Evolutionary conservation across 148 eudicot genomes (phyloP), one percentile per base, ranked within the genome.

Genomic region (Amaranthus hypochondriacus): DNA sequence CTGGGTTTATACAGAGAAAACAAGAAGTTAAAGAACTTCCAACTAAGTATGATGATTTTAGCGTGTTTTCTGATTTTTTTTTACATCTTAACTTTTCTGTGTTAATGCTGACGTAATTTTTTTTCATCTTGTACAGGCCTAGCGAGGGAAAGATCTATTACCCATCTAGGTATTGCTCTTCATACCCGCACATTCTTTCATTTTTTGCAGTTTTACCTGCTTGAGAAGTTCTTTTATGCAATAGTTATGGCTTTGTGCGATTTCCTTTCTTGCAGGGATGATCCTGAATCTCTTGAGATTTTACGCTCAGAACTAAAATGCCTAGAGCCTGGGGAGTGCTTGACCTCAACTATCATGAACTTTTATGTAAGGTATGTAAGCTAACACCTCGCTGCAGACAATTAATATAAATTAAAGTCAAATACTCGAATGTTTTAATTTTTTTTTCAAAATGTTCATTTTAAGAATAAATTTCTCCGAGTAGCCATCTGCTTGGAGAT

Each of bases 291-390:
- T 63, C 79, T 91, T 74, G 93, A 91, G 82, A 84, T 94, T 62
- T 66, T 83, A 56, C 78, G 83, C 79, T 70, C 87, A 59, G 96
- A 91, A 77, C 63, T 94, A 82, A 73, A 88, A 71, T 91, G 96
- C 79, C 93, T 94, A 72, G 88, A 80, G 64, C 92, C 98, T 62
- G 86, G 86, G 77, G 84, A 86, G 56, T 94, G 78, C 83, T 62
- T 94, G 84, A 86, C 98, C 68, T 91, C 97, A 48, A 77, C 93
- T 66, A 87, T 94, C 74, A 94, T 94, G 93, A 94, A 91, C 69
- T 94, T 88, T 75, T 94, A 91, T 79, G 85, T 89, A 78, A 83
- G 89, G 98, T 94, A 81, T 66, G 81, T 77, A 44, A 28, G 48
- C 74, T 61, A 56, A 13, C 78, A 52, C 61, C 69, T 53, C 18